These are phyloP conservation scores for Fusarium secorum DNA, from an alignment of 2,329 filamentous ascomycete genomes.

Conservation along the genomic window DNA sequence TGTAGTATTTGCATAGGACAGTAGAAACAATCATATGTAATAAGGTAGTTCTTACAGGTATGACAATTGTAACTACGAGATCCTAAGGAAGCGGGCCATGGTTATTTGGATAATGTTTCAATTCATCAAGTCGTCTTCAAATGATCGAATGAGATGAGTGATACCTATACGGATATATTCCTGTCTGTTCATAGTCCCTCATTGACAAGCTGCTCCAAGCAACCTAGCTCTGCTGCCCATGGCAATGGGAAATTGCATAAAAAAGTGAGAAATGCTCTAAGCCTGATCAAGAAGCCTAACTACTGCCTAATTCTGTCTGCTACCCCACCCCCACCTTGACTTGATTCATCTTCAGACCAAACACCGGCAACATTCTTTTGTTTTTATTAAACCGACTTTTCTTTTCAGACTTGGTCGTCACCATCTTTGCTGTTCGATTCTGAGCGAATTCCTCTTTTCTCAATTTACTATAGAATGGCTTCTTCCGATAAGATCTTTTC, in stretches of 20 bases:
- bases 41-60: background rate
- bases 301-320: constrained; percentile 31
- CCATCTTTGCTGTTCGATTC: constrained; percentile 14
- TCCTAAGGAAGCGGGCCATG: background rate
- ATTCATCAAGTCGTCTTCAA: background rate
- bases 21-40: background rate
- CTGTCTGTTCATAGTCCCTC: background rate
- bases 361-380: constrained; percentile 34
- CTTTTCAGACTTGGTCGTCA: constrained; percentile 19
- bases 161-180: background rate
- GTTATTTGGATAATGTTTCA: background rate
- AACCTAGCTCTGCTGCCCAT: constrained; percentile 9
- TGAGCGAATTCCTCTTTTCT: constrained; percentile 2
- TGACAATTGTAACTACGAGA: background rate
- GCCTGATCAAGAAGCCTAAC: constrained; percentile 8
- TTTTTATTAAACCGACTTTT: constrained; percentile 18
- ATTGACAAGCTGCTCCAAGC: background rate
- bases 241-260: constrained; percentile 22
- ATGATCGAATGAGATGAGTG: background rate
- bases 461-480: constrained; percentile 41
- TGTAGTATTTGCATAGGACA: background rate
- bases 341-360: constrained; percentile 28
- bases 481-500: constrained; percentile 74
- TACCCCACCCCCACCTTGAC: constrained; percentile 43
- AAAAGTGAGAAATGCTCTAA: background rate